These are phyloP conservation scores for Monotropa hypopitys DNA, from an alignment of 179 eudicot genomes.

Conservation along the genomic window DNA sequence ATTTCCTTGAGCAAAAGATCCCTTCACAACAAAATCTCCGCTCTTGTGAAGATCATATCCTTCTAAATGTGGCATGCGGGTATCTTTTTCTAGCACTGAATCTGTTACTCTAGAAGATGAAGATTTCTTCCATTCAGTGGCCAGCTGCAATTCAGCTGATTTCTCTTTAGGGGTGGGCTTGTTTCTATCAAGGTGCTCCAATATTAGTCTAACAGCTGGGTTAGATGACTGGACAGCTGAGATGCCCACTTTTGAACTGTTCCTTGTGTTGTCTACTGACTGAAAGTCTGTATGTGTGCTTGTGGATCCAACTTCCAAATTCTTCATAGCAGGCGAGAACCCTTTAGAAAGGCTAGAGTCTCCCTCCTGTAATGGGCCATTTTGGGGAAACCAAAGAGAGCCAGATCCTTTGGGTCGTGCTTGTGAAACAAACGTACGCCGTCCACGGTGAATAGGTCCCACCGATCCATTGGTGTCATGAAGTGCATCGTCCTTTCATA, in stretches of 20 bases:
- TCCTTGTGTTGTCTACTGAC: slow-evolving; percentile 15
- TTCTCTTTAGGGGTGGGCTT: slow-evolving; percentile 53
- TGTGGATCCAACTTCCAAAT: slow-evolving; percentile 24
- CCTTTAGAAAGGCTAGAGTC: slow-evolving; percentile 21
- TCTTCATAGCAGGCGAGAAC: slow-evolving; percentile 25
- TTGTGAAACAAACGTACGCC: slow-evolving; percentile 45
- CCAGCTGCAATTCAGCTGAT: slow-evolving; percentile 61
- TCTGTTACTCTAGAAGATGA: slow-evolving; percentile 20
- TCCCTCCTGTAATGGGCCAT: slow-evolving; percentile 17
- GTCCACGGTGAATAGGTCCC: slow-evolving; percentile 64
- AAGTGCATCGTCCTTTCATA: slow-evolving; percentile 23
- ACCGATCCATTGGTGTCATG: slow-evolving; percentile 45
- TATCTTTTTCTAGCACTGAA: slow-evolving; percentile 15
- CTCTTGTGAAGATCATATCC: slow-evolving; percentile 14
- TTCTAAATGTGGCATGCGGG: slow-evolving; percentile 6
- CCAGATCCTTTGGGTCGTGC: slow-evolving; percentile 39
- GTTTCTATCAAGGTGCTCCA: slow-evolving; percentile 68
- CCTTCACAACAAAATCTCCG: neutral
- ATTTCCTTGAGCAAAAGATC: slow-evolving; percentile 17
- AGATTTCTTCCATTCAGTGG: slow-evolving; percentile 34
- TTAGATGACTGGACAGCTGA: slow-evolving; percentile 35
- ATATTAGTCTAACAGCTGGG: slow-evolving; percentile 50
- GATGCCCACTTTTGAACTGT: slow-evolving; percentile 23
- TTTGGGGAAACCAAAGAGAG: slow-evolving; percentile 24
- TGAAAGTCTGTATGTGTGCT: slow-evolving; percentile 19